Percentiles rank a stretch among this genome's conserved stretches.
These are phyloP conservation scores for Saccharomycopsis fermentans DNA, from an alignment of 805 yeast species.

Conservation along the genomic window DNA sequence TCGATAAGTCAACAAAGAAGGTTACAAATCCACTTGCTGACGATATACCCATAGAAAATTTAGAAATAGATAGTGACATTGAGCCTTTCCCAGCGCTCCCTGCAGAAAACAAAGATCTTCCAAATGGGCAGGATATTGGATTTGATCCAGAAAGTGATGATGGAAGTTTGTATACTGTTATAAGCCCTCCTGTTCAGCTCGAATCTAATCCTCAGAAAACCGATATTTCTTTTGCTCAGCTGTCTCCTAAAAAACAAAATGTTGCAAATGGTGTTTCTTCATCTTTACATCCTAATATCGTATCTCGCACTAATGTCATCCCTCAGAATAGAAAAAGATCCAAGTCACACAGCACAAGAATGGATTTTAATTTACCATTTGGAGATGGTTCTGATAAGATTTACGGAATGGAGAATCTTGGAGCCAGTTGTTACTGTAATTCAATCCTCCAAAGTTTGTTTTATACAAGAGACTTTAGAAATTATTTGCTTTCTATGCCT, in stretches of 20 bases:
- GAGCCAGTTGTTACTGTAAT: constrained; percentile 91
- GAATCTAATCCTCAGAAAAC: not conserved
- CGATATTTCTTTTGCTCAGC: not conserved
- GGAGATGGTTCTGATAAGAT: constrained; percentile 65
- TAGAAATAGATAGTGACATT: not conserved
- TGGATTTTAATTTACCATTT: constrained; percentile 28
- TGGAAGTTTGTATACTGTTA: not conserved
- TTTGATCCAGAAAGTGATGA: not conserved
- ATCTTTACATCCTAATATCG: not conserved
- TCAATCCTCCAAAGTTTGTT: constrained; percentile 84
- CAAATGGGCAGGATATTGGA: too few relatives aligned
- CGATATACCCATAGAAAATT: not conserved
- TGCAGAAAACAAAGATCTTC: not conserved
- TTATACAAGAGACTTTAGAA: constrained; percentile 61
- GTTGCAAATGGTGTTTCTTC: not conserved
- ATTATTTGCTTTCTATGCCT: constrained; percentile 41
- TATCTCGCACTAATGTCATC: not conserved
- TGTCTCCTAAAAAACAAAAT: not conserved
- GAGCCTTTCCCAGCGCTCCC: not conserved
- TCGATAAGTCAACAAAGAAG: not conserved
- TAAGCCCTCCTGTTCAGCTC: not conserved
- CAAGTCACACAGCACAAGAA: not conserved
- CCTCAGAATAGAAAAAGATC: not conserved
- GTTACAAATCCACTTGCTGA: too few relatives aligned
- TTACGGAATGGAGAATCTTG: constrained; percentile 77